Conservation (phyloP, 2,329 filamentous ascomycete genomes). For the Alternaria angustiovoidea region DNA sequence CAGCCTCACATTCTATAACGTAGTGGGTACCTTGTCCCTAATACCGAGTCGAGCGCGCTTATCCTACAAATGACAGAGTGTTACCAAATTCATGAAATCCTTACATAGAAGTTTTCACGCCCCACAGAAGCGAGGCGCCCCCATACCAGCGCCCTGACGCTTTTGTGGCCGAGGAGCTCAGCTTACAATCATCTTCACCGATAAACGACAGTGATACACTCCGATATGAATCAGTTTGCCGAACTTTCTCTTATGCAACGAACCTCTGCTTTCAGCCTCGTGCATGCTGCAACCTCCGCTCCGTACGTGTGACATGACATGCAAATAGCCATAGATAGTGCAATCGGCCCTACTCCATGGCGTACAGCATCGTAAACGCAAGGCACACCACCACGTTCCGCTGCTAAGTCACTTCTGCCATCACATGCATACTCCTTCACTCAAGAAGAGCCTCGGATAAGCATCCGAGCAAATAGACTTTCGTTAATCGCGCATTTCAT, state of each 20-base stretch:
- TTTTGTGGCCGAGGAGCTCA: slow-evolving; percentile 7
- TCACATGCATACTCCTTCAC: neutral
- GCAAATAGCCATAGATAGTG: slow-evolving; percentile 6
- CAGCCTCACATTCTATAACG: slow-evolving; percentile 14
- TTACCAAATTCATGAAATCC: slow-evolving; percentile 4
- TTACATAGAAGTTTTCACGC: slow-evolving; percentile 6
- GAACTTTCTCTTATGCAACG: slow-evolving; percentile 5
- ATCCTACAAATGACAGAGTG: slow-evolving; percentile 17
- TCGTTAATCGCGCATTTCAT: neutral
- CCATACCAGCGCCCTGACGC: neutral
- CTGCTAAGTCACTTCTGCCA: neutral
- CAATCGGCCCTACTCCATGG: slow-evolving; percentile 18
- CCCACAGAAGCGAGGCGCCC: slow-evolving; percentile 7
- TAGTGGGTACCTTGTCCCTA: slow-evolving; percentile 8
- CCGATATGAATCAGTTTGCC: slow-evolving; percentile 22
- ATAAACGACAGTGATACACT: slow-evolving; percentile 26
- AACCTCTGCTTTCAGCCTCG: slow-evolving; percentile 13
- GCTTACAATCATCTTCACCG: slow-evolving; percentile 25
- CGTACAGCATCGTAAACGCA: slow-evolving; percentile 17
- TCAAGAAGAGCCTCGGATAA: neutral
- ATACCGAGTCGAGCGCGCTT: slow-evolving; percentile 22
- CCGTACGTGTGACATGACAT: slow-evolving; percentile 1
- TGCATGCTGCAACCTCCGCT: slow-evolving; percentile 11
- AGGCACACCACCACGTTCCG: slow-evolving; percentile 16
- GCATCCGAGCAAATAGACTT: slow-evolving; percentile 4